Conservation (phyloP, 2,329 filamentous ascomycete species). For the Seiridium unicorne region DNA sequence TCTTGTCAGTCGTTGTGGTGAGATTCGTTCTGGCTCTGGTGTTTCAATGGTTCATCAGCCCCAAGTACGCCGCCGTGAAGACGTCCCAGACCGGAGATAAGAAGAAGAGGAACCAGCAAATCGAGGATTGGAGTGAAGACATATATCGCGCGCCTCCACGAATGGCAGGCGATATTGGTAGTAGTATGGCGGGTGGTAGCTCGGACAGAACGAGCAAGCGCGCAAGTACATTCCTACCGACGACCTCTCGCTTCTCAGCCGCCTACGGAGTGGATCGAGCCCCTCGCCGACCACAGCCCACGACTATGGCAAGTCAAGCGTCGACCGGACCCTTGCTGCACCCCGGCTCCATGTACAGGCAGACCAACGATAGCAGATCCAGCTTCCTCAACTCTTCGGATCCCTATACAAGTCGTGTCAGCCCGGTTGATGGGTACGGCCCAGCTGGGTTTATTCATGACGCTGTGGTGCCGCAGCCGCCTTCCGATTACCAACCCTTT, state of each 20-base stretch:
- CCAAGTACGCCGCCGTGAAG: conserved; percentile 79
- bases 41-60: conserved; percentile 96
- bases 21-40: conserved; percentile 87
- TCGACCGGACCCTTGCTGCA: conserved; percentile 71
- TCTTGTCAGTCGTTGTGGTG: conserved; percentile 80
- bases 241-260: conserved; percentile 90
- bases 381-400: conserved; percentile 65
- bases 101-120: conserved; percentile 85
- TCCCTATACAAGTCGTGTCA: conserved; percentile 52
- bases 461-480: conserved; percentile 91
- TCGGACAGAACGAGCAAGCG: conserved; percentile 77
- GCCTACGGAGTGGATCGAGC: conserved; percentile 74
- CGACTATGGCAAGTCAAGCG: conserved; percentile 92
- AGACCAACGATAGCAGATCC: conserved; percentile 59
- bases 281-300: conserved; percentile 58
- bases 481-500: conserved; percentile 95
- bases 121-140: conserved; percentile 97
- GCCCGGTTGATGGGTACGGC: conserved; percentile 66
- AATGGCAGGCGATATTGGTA: conserved; percentile 71
- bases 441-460: conserved; percentile 96
- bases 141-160: conserved; percentile 91
- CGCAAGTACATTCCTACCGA: conserved; percentile 80
- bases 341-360: conserved; percentile 69
- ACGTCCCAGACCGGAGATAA: conserved; percentile 79
- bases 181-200: conserved; percentile 49